Base-by-base conservation (phyloP, 2,329 filamentous ascomycete species). In the Fusarium aywerte region DNA sequence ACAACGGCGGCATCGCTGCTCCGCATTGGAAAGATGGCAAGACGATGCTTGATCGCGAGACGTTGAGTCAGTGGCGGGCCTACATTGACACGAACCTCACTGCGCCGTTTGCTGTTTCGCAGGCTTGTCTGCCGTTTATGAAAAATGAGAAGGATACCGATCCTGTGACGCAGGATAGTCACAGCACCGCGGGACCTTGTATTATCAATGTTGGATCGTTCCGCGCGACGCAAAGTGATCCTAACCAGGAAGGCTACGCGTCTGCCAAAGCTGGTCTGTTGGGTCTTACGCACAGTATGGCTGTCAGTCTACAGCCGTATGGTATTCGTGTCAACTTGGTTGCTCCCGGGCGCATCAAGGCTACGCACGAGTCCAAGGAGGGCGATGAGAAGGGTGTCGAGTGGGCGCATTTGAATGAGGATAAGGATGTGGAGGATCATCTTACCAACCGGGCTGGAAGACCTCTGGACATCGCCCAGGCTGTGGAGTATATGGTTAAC, bases 361-460 rank as follows among this genome's bases (percentile, higher is more conserved):
- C 32, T 2, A 16, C 13, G 2, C 59, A 62, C 23, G 59, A 62
- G 20, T 62, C 42, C 0, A 62, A 49, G 1, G 42, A 62, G 2
- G 58, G 59, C 0, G 59, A 62, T 43, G 58, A 62, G 1, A 56
- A 57, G 11, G 50, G 50, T 0, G 1, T 62, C 18, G 18, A 56
- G 0, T 62, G 59, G 59, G 32, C 59, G 7, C n/a, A 57, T 18
- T 11, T 62, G 7, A 62, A 62, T 1, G 43, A 57, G 1, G 49
- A 62, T 10, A 57, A 62, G 13, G 59, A 62, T 12, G 59, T 62
- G 0, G 35, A 62, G 8, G 59, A 62, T 12, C 59, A 62, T 7
- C 27, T 62, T 3, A 57, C 31, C 7, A 62, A 62, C 16, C 39
- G 59, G 1, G 59, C 59, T 10, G 59, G 59, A 27, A 56, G 59